Percentiles rank a stretch among this genome's conserved stretches.
Evolutionary conservation across 139 green algal species (phyloP).

Genomic region (Raphidocelis subcapitata): DNA sequence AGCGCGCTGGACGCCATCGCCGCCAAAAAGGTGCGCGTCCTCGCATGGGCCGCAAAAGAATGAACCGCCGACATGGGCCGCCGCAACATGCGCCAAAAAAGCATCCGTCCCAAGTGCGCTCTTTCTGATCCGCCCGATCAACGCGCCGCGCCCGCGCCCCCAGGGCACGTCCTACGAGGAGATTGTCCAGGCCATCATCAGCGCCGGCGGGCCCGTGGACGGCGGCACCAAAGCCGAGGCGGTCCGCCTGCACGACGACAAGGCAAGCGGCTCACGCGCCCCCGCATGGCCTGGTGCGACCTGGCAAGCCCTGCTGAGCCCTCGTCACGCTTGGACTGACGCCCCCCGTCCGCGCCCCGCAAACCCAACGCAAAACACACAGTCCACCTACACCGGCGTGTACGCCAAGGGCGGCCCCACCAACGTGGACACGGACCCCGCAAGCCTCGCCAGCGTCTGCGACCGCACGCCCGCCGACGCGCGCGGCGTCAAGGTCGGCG

Average conservation of each 20-base stretch:
- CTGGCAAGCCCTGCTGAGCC: no score
- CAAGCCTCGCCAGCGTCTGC: constrained; percentile 39
- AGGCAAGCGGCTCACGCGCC: constrained; percentile 18
- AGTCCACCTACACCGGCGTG: constrained; percentile 59
- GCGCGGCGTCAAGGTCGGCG: constrained; percentile 21
- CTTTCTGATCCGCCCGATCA: no score
- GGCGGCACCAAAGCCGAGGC: constrained; percentile 42
- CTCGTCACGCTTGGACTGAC: no score
- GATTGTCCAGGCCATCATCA: constrained; percentile 22
- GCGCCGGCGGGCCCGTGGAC: constrained; percentile 28
- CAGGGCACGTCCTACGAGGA: constrained; percentile 25
- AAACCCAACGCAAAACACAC: not conserved
- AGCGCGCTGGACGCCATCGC: constrained; percentile 45
- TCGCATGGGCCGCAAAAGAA: no score
- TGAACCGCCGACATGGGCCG: no score
- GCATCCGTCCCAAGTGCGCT: no score
- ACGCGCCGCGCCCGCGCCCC: no score
- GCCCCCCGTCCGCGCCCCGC: not conserved
- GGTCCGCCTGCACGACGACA: constrained; percentile 66
- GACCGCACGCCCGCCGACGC: constrained; percentile 37
- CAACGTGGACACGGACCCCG: constrained; percentile 39
- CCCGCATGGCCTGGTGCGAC: no score
- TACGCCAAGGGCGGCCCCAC: constrained; percentile 65
- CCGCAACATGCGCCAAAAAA: no score
- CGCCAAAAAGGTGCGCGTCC: constrained; percentile 42